phyloP scores from a whole-genome alignment of 352 stramenopile species.

The Labyrinthula sp. region DNA sequence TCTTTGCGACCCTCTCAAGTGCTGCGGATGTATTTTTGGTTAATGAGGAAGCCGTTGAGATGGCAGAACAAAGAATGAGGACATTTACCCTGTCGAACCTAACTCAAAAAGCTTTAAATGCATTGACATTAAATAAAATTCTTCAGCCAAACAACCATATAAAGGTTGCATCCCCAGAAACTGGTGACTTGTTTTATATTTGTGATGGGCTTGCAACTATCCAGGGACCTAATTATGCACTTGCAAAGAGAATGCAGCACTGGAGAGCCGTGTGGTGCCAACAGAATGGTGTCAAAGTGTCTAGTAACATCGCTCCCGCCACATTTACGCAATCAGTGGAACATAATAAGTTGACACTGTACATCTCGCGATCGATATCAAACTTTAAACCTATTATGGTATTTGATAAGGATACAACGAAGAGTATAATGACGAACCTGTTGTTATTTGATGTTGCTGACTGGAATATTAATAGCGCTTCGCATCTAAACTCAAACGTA shows the following conservation, averaged over 20 bases:
- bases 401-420: constrained; percentile 38
- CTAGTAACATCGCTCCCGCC: constrained; percentile 58
- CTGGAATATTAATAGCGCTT: too few species aligned
- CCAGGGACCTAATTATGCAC: constrained; percentile 60
- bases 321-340: constrained; percentile 48
- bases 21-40: too few species aligned
- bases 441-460: constrained; percentile 36
- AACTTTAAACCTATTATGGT: too few species aligned
- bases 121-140: constrained; percentile 33
- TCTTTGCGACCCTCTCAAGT: too few species aligned
- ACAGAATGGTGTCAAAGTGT: constrained; percentile 49
- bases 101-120: too few species aligned
- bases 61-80: too few species aligned
- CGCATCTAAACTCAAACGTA: too few species aligned
- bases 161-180: constrained; percentile 19
- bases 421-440: constrained; percentile 37
- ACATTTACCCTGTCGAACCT: too few species aligned
- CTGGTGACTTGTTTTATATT: constrained; percentile 37
- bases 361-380: too few species aligned
- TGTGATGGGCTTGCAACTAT: constrained; percentile 49
- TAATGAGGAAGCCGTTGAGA: too few species aligned
- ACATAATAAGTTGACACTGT: constrained; percentile 19
- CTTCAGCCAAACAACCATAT: background rate
- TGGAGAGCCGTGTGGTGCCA: constrained; percentile 52
- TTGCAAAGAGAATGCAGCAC: constrained; percentile 66